phyloP scores from a whole-genome alignment of 495 filamentous ascomycete species.

The Talaromyces thailandensis region DNA sequence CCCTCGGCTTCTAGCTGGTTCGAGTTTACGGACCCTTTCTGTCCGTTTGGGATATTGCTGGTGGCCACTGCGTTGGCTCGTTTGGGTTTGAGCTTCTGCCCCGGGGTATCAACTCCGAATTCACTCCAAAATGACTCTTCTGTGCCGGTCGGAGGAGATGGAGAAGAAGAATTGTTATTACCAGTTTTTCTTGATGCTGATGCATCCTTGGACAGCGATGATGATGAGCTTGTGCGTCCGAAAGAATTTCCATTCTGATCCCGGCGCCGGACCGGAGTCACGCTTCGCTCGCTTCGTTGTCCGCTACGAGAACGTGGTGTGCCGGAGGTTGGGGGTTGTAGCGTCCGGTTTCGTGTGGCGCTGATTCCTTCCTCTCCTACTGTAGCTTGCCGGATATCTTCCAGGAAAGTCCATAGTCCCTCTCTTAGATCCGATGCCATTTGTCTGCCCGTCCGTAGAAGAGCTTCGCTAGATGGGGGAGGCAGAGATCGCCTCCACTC shows the following conservation, averaged over 20 bases:
- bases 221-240: constrained; percentile 31
- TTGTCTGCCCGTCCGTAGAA: constrained; percentile 66
- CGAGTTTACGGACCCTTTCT: constrained; percentile 24
- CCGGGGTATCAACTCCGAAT: constrained; percentile 45
- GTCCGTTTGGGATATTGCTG: constrained; percentile 22
- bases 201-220: constrained; percentile 20
- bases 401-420: constrained; percentile 93
- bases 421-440: constrained; percentile 84
- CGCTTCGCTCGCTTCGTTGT: constrained; percentile 25
- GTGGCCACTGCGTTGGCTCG: constrained; percentile 17
- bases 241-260: constrained; percentile 18
- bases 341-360: constrained; percentile 37
- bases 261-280: constrained; percentile 8
- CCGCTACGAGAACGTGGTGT: constrained; percentile 13
- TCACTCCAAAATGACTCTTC: constrained; percentile 43
- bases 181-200: constrained; percentile 29
- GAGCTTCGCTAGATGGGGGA: constrained; percentile 41
- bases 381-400: constrained; percentile 89
- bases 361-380: constrained; percentile 83
- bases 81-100: constrained; percentile 30
- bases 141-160: constrained; percentile 28
- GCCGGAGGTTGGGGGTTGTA: constrained; percentile 14
- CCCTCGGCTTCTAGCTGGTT: constrained; percentile 33
- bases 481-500: constrained; percentile 36
- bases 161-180: constrained; percentile 29